Conservation (phyloP, 108 stramenopile genomes). For the Conticribra guillardii region DNA sequence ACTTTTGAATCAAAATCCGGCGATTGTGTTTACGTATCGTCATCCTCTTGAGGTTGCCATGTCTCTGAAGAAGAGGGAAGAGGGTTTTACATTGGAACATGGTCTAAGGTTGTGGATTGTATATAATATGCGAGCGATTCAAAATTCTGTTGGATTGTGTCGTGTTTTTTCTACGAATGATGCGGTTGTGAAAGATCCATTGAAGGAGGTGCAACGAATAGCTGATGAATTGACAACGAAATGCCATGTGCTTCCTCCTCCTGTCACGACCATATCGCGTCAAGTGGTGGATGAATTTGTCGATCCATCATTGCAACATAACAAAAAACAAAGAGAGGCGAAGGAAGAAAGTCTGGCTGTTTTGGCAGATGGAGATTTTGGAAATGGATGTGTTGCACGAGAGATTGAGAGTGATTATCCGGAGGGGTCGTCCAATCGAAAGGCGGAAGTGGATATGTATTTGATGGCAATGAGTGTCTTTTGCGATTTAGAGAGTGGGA, state of each 20-base stretch:
- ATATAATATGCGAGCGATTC: conserved; percentile 87
- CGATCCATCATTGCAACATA: conserved; percentile 84
- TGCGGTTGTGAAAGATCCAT: conserved; percentile 70
- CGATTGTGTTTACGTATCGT: conserved; percentile 90
- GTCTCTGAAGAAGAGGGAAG: conserved; percentile 80
- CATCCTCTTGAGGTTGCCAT: conserved; percentile 94
- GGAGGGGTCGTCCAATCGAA: conserved; percentile 32
- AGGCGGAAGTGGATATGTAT: conserved; percentile 62
- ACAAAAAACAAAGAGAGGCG: conserved; percentile 47
- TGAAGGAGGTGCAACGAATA: conserved; percentile 78
- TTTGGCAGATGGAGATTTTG: conserved; percentile 52
- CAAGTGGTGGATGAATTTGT: conserved; percentile 81
- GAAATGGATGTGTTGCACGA: conserved; percentile 61
- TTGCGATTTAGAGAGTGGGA: conserved; percentile 78
- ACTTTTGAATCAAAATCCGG: conserved; percentile 78
- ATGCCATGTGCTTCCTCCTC: conserved; percentile 77
- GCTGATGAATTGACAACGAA: conserved; percentile 67
- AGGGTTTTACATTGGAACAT: conserved; percentile 59
- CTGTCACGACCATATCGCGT: conserved; percentile 45
- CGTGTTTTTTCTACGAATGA: conserved; percentile 79
- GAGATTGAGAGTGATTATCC: conserved; percentile 57
- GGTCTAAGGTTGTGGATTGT: conserved; percentile 87
- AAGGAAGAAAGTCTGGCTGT: conserved; percentile 20
- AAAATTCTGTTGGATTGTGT: conserved; percentile 76
- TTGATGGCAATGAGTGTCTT: conserved; percentile 76